Conservation (phyloP, 73 alveolate genomes). For the Paramecium octaurelia region DNA sequence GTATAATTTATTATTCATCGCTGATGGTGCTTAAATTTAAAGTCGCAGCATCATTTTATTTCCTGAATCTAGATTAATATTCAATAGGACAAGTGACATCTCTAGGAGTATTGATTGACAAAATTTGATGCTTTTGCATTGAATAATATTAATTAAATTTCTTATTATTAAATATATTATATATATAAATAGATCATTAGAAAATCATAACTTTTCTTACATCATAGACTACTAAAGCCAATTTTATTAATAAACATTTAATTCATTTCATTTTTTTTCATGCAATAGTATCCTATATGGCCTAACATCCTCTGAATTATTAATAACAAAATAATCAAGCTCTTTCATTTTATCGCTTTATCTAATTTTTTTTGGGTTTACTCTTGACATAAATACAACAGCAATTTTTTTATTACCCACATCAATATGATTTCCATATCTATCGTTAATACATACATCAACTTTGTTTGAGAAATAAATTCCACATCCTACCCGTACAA, state of each 20-base stretch:
- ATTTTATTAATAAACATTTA: no score
- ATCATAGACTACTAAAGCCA: no score
- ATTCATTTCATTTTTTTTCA: no score
- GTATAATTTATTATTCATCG: neutral
- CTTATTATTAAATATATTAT: neutral
- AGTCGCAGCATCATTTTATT: neutral
- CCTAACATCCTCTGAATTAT: neutral
- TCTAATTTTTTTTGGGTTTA: neutral
- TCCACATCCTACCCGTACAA: no score
- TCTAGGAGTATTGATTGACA: neutral
- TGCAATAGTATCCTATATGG: no score
- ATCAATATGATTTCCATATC: no score
- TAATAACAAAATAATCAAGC: no score
- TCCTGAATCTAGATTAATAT: neutral
- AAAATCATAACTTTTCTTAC: no score
- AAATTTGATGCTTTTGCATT: neutral
- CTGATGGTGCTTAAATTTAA: slow-evolving; percentile 16
- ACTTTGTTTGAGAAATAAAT: neutral
- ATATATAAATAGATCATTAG: no score
- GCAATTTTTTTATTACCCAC: no score
- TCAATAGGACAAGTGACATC: neutral
- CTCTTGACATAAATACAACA: neutral
- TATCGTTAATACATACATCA: neutral
- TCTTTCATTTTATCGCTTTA: neutral
- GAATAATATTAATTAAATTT: neutral